Evolutionary conservation across 306 rosid genomes (phyloP).

Genomic region (Oemleria cerasiformis): DNA sequence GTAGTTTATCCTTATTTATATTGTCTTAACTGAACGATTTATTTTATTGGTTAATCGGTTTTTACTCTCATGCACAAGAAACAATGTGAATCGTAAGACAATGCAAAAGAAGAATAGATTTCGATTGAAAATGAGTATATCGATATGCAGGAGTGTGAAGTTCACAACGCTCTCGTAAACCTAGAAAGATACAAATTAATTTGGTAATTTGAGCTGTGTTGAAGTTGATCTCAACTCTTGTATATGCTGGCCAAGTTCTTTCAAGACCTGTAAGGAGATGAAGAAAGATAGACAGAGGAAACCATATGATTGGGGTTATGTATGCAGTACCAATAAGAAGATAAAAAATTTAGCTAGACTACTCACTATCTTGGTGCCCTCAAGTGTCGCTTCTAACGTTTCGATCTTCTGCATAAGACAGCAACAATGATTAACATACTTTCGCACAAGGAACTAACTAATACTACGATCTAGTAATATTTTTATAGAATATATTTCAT

Average conservation of each 20-base stretch:
- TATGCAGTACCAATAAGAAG: constrained; percentile 5
- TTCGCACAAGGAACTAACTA: neutral
- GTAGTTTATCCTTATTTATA: too few relatives aligned
- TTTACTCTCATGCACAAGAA: too few relatives aligned
- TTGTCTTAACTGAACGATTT: too few relatives aligned
- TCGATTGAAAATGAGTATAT: too few relatives aligned
- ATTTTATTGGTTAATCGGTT: too few relatives aligned
- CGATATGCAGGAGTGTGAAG: neutral
- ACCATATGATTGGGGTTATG: neutral
- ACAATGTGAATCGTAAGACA: too few relatives aligned
- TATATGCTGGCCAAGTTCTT: constrained; percentile 37
- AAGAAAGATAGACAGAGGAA: neutral
- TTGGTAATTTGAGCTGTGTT: neutral
- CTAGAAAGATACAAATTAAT: constrained; percentile 6
- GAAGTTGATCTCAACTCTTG: constrained; percentile 24
- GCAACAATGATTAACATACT: constrained; percentile 12
- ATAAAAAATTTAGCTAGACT: neutral
- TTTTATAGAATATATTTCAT: too few relatives aligned
- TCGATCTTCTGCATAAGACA: constrained; percentile 61
- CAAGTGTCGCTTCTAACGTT: constrained; percentile 63
- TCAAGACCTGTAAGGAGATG: constrained; percentile 51
- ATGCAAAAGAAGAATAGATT: too few relatives aligned
- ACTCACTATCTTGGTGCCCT: constrained; percentile 65
- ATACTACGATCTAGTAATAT: too few relatives aligned
- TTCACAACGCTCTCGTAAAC: neutral